Conservation (phyloP, 768 basidiomycete genomes). For the Russula ochroleuca region DNA sequence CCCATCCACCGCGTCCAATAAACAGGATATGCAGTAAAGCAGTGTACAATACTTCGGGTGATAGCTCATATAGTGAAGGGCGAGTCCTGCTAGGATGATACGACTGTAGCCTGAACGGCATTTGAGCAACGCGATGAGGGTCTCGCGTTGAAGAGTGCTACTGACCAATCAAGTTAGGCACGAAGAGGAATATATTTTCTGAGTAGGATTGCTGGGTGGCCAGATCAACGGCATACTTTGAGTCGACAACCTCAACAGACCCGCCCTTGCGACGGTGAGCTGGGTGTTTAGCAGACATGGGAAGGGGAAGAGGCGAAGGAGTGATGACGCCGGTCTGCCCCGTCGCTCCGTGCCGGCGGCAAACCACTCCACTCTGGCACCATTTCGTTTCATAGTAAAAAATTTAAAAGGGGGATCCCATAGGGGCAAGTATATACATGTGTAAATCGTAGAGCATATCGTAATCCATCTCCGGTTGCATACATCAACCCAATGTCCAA, state of each 20-base stretch:
- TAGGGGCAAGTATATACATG: slow-evolving; percentile 2
- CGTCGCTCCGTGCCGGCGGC: not conserved
- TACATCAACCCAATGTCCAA: slow-evolving; percentile 8
- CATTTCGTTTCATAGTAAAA: not conserved
- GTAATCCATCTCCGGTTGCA: not conserved
- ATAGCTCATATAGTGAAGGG: slow-evolving; percentile 90
- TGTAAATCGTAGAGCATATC: slow-evolving; percentile 20
- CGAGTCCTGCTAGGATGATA: slow-evolving; percentile 82
- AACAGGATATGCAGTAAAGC: slow-evolving; percentile 82
- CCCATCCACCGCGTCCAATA: slow-evolving; percentile 94
- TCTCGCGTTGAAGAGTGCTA: slow-evolving; percentile 2
- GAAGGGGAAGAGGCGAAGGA: not conserved
- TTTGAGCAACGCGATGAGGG: slow-evolving; percentile 11
- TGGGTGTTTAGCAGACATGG: slow-evolving; percentile 27
- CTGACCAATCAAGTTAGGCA: slow-evolving; percentile 93
- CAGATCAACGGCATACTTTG: slow-evolving; percentile 81
- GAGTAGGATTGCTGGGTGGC: slow-evolving; percentile 82
- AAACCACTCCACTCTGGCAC: not conserved
- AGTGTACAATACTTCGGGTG: slow-evolving; percentile 91
- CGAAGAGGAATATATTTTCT: slow-evolving; percentile 96
- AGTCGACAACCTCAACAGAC: slow-evolving; percentile 71
- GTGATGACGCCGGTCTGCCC: not conserved
- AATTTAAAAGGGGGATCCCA: not conserved
- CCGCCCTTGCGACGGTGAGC: slow-evolving; percentile 40
- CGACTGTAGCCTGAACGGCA: slow-evolving; percentile 72